Conservation (phyloP, 306 rosid genomes). For the Luffa aegyptiaca region DNA sequence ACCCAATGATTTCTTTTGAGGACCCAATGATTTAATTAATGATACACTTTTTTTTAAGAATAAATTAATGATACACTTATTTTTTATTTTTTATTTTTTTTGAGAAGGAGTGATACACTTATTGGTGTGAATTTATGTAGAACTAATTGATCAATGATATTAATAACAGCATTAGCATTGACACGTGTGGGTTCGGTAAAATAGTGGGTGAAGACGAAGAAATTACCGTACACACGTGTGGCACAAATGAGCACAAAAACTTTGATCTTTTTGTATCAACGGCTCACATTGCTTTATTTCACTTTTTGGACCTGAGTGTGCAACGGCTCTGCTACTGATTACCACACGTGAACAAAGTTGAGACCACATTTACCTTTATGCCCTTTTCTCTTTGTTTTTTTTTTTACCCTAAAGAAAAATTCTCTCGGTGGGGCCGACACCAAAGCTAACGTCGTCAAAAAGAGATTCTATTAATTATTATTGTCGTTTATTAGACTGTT, state of each 20-base stretch:
- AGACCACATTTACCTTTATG: not conserved
- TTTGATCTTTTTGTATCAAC: not conserved
- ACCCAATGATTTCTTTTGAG: no score
- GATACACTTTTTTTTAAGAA: no score
- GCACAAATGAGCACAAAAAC: not conserved
- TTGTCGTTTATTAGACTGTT: conserved; percentile 9
- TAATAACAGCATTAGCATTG: not conserved
- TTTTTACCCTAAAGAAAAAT: not conserved
- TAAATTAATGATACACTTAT: no score
- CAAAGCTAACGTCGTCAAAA: not conserved
- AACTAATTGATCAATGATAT: not conserved
- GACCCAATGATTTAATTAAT: not conserved
- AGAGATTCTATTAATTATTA: conserved; percentile 6
- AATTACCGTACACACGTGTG: not conserved
- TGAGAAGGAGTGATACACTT: no score
- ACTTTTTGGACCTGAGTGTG: not conserved
- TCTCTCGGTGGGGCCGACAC: not conserved
- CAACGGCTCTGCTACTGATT: conserved; percentile 1
- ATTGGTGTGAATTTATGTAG: not conserved
- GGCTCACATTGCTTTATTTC: not conserved
- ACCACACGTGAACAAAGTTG: not conserved
- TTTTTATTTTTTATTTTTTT: no score
- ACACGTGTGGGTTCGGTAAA: not conserved
- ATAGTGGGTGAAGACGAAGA: not conserved
- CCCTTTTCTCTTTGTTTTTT: not conserved